A percentile compares a stretch with the other conserved stretches of the same genome.
These are phyloP conservation scores for Schizonepeta tenuifolia DNA, from an alignment of 257 asterid species.

Conservation along the genomic window DNA sequence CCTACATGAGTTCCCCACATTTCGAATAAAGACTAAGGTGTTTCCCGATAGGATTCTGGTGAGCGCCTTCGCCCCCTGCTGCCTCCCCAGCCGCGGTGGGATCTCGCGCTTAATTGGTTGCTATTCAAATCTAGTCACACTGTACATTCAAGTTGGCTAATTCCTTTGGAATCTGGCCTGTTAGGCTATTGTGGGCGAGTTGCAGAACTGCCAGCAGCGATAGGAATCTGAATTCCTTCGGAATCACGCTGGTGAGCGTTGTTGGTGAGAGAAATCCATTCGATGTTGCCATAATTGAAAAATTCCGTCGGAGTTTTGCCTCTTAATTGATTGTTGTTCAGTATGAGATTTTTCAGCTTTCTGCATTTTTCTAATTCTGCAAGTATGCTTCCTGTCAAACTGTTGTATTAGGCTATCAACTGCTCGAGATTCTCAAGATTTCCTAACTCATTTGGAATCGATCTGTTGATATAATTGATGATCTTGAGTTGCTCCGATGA, in stretches of 20 bases:
- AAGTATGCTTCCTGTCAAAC: slow-evolving; percentile 75
- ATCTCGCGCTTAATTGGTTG: slow-evolving; percentile 71
- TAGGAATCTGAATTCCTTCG: slow-evolving; percentile 58
- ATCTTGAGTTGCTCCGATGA: slow-evolving; percentile 64
- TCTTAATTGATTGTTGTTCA: slow-evolving; percentile 75
- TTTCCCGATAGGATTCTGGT: slow-evolving; percentile 86
- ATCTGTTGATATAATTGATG: slow-evolving; percentile 78
- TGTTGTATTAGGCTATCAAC: slow-evolving; percentile 89
- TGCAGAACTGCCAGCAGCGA: slow-evolving; percentile 85
- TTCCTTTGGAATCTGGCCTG: slow-evolving; percentile 80
- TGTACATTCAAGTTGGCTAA: slow-evolving; percentile 69
- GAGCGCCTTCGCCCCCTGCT: slow-evolving; percentile 74
- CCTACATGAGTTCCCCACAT: slow-evolving; percentile 85
- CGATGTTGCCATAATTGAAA: slow-evolving; percentile 64
- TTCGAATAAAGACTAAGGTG: slow-evolving; percentile 80
- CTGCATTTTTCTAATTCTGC: slow-evolving; percentile 80
- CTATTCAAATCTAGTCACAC: slow-evolving; percentile 88
- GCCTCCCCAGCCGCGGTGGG: slow-evolving; percentile 87
- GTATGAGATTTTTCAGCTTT: slow-evolving; percentile 80
- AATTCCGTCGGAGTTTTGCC: slow-evolving; percentile 70
- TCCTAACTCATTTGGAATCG: slow-evolving; percentile 78
- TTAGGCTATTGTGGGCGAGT: slow-evolving; percentile 75
- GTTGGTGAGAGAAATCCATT: slow-evolving; percentile 91
- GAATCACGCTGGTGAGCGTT: slow-evolving; percentile 70
- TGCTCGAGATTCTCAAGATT: slow-evolving; percentile 80